Evolutionary conservation across 805 yeast species (phyloP).

Genomic region (Candida ortonii): DNA sequence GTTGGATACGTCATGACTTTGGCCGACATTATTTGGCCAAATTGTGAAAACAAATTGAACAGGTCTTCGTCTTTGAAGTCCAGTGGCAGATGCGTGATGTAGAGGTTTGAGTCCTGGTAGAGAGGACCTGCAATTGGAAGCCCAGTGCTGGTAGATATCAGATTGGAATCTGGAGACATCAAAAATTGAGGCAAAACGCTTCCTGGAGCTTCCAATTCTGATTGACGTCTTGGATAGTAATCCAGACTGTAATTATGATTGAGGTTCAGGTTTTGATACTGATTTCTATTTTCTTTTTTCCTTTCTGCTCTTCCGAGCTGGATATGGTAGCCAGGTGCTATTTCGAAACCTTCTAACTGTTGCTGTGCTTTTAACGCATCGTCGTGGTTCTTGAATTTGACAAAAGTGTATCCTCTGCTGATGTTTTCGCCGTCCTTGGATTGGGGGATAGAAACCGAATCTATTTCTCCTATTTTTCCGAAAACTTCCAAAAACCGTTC

Average conservation of each 20-base stretch:
- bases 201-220: constrained; percentile 1
- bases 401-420: constrained; percentile 50
- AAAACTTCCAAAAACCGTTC: constrained; percentile 43
- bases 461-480: constrained; percentile 44
- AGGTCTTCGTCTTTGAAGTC: constrained; percentile 55
- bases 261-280: constrained; percentile 23
- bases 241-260: constrained; percentile 15
- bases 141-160: constrained; percentile 32
- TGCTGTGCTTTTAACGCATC: constrained; percentile 49
- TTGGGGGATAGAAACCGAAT: constrained; percentile 52
- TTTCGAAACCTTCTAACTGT: constrained; percentile 42
- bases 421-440: constrained; percentile 23
- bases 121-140: constrained; percentile 43
- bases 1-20: constrained; percentile 50
- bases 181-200: constrained; percentile 23
- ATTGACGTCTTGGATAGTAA: constrained; percentile 10
- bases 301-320: constrained; percentile 47
- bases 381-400: constrained; percentile 47
- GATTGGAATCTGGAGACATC: constrained; percentile 29
- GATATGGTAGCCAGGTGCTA: constrained; percentile 30
- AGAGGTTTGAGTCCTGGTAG: constrained; percentile 69
- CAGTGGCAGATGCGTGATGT: constrained; percentile 62
- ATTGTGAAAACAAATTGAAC: constrained; percentile 38
- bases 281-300: constrained; percentile 28
- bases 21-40: constrained; percentile 53